Evolutionary conservation across 371 early-diverging fungal genomes (phyloP), one percentile per base, ranked within the genome.

Genomic region (Antonospora locustae): DNA sequence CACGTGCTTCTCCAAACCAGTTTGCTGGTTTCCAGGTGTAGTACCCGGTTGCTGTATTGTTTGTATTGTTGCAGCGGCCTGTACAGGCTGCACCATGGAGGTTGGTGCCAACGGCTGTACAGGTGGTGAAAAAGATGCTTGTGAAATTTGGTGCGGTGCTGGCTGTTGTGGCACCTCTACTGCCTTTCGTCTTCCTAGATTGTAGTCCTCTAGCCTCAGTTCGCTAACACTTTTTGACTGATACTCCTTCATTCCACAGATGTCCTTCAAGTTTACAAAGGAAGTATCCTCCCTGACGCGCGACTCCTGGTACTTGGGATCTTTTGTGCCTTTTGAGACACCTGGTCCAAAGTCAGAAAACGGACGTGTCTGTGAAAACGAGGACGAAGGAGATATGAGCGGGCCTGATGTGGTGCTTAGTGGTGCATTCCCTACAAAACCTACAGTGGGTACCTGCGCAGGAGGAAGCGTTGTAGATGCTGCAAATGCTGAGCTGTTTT

Each of bases 131-230:
- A 9, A 38, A 3, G n/a, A 22, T 20, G 22, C n/a, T 2, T 1
- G 25, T 14, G 11, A 14, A 23, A 23, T 29, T 48, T 29, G 30
- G 49, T 4, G 24, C 37, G 22, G 25, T 32, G 25, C 1, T 30
- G 27, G 55, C 19, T 41, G 43, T 28, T 19, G 2, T 19, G 43
- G 34, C 11, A 22, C 7, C 3, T 1, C 7, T 2, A 11, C 9
- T 25, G 55, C 16, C 29, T 54, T 29, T 23, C 30, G 27, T 11
- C 24, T 61, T 40, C 56, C 60, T n/a, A 56, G 14, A 3, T 28
- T 22, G 20, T 66, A 66, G 36, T 66, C 66, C 25, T 66, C 66
- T 14, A 24, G 14, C 29, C 66, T 55, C 3, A 66, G 28, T 34
- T 61, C 62, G 5, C 61, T 61, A 28, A 47, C 23, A 23, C 40